Evolutionary conservation across 2,329 filamentous ascomycete genomes (phyloP).

Genomic region (Juglanconis sp.): DNA sequence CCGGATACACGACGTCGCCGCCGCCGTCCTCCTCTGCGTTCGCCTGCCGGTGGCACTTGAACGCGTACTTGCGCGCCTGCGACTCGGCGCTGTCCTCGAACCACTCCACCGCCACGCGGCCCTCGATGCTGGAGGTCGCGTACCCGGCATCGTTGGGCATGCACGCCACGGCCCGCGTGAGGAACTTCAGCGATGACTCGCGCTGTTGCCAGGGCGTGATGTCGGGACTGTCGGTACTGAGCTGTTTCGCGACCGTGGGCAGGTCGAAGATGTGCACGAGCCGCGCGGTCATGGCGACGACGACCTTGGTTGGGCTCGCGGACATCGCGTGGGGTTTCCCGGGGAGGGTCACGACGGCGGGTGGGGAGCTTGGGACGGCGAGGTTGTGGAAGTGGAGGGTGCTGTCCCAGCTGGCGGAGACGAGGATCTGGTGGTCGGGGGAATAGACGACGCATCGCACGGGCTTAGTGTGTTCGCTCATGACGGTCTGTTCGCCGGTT

Average conservation of each 20-base stretch:
- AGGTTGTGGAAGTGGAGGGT: constrained; percentile 82
- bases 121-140: constrained; percentile 88
- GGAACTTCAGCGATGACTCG: constrained; percentile 92
- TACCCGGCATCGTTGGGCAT: constrained; percentile 98
- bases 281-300: constrained; percentile 92
- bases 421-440: constrained; percentile 68
- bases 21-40: constrained; percentile 58
- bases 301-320: constrained; percentile 72
- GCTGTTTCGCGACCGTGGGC: constrained; percentile 56
- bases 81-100: constrained; percentile 83
- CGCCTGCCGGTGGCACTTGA: constrained; percentile 92
- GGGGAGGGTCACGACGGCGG: constrained; percentile 68
- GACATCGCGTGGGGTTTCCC: constrained; percentile 89
- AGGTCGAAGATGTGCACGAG: constrained; percentile 96
- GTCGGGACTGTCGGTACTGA: constrained; percentile 43
- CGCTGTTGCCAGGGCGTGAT: constrained; percentile 86
- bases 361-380: constrained; percentile 45
- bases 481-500: constrained; percentile 66
- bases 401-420: constrained; percentile 91
- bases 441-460: constrained; percentile 85
- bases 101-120: constrained; percentile 94
- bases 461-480: constrained; percentile 76
- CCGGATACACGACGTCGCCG: constrained; percentile 82
- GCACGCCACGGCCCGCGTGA: constrained; percentile 87
- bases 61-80: constrained; percentile 92